Conservation (phyloP, 208 protist genomes). For the Tritrichomonas musculus region DNA sequence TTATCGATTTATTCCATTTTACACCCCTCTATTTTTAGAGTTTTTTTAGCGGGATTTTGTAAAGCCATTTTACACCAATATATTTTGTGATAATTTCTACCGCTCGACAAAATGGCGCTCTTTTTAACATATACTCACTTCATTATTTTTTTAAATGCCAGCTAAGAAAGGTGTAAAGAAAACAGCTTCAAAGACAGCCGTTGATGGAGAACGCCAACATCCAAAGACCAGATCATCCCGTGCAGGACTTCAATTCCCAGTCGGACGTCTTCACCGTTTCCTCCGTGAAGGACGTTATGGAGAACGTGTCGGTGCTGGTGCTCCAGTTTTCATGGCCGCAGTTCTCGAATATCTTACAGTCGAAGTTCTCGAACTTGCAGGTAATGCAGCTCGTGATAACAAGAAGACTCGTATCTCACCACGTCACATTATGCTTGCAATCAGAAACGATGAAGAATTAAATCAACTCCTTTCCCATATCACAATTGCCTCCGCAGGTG, state of each 20-base stretch:
- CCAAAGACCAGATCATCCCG: constrained; percentile 35
- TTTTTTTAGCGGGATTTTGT: no score
- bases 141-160: constrained; percentile 30
- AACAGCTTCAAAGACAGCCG: constrained; percentile 20
- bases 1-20: no score
- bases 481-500: constrained; percentile 79
- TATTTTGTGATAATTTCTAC: no score
- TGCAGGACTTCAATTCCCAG: constrained; percentile 38
- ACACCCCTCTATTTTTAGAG: no score
- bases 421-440: constrained; percentile 77
- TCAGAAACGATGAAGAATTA: constrained; percentile 83
- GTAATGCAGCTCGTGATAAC: constrained; percentile 76
- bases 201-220: constrained; percentile 28
- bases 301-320: constrained; percentile 83
- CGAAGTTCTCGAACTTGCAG: constrained; percentile 82
- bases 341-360: constrained; percentile 93
- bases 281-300: constrained; percentile 36
- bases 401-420: constrained; percentile 79
- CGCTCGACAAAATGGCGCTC: no score
- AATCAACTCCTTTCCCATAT: constrained; percentile 77
- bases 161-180: constrained; percentile 34
- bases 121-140: background rate
- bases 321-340: constrained; percentile 93
- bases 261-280: constrained; percentile 32
- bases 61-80: no score